phyloP scores from a whole-genome alignment of 805 yeast genomes.

The Kuraishia hungarica region DNA sequence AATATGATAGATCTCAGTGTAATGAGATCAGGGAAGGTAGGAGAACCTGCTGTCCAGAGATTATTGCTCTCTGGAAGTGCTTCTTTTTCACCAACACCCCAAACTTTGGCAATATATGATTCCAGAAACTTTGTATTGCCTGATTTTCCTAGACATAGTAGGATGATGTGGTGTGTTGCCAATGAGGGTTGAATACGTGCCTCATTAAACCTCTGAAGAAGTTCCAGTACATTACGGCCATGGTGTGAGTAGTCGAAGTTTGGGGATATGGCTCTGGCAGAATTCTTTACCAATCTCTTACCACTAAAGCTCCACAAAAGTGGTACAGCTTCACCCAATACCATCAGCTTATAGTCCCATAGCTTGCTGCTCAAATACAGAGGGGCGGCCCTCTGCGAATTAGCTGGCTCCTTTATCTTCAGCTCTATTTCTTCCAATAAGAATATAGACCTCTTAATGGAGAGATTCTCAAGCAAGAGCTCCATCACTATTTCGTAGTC shows the following conservation, averaged over 20 bases:
- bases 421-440: neutral
- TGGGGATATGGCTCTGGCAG: neutral
- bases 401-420: neutral
- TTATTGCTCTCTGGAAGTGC: neutral
- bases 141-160: conserved; percentile 19
- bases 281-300: neutral
- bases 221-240: neutral
- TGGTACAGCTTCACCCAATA: conserved; percentile 1
- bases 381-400: neutral
- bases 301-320: neutral
- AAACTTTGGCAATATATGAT: conserved; percentile 14
- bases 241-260: neutral
- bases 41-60: conserved; percentile 1
- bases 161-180: conserved; percentile 9
- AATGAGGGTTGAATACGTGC: neutral
- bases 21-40: conserved; percentile 16
- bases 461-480: neutral
- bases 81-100: conserved; percentile 15
- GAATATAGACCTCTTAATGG: neutral
- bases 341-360: conserved; percentile 1
- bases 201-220: neutral
- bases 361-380: conserved; percentile 1
- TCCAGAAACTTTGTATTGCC: conserved; percentile 17
- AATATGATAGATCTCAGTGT: conserved; percentile 18
- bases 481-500: neutral